Evolutionary conservation across 495 filamentous ascomycete species (phyloP).

Genomic region (Cercophora newfieldiana): DNA sequence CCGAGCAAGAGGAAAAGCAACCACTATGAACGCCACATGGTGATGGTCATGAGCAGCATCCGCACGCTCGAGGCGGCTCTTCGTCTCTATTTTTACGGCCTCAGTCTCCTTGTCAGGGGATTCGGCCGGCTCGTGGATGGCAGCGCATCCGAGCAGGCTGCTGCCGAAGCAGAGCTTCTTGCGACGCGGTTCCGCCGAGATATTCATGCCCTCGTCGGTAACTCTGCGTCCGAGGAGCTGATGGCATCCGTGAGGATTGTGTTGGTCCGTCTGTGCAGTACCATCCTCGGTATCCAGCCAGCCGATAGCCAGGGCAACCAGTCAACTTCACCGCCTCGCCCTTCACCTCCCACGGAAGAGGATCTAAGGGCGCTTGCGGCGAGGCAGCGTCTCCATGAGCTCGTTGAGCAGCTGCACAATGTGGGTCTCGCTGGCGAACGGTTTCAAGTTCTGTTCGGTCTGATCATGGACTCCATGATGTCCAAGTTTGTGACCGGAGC

Average conservation of each 20-base stretch:
- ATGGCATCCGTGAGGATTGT: slow-evolving; percentile 54
- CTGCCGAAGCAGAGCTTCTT: slow-evolving; percentile 35
- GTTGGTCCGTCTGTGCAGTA: slow-evolving; percentile 51
- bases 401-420: slow-evolving; percentile 63
- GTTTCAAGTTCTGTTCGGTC: slow-evolving; percentile 74
- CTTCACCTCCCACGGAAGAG: slow-evolving; percentile 22
- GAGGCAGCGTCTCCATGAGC: slow-evolving; percentile 53
- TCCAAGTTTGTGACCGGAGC: slow-evolving; percentile 61
- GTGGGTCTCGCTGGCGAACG: slow-evolving; percentile 74
- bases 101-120: slow-evolving; percentile 45
- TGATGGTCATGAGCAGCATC: slow-evolving; percentile 47
- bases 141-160: slow-evolving; percentile 14
- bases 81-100: slow-evolving; percentile 49
- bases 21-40: slow-evolving; percentile 38
- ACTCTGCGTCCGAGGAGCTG: slow-evolving; percentile 59
- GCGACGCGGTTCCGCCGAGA: slow-evolving; percentile 56
- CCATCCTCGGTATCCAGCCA: slow-evolving; percentile 57
- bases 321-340: slow-evolving; percentile 20
- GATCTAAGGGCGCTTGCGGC: slow-evolving; percentile 39
- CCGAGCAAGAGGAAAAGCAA: slow-evolving; percentile 10
- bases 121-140: slow-evolving; percentile 27
- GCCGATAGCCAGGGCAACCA: slow-evolving; percentile 16
- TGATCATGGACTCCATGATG: slow-evolving; percentile 70
- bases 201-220: slow-evolving; percentile 65
- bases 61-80: slow-evolving; percentile 52